A percentile compares a stretch with the other conserved stretches of the same genome.
These are phyloP conservation scores for Boechera retrofracta DNA, from an alignment of 345 rosid species.

Conservation along the genomic window DNA sequence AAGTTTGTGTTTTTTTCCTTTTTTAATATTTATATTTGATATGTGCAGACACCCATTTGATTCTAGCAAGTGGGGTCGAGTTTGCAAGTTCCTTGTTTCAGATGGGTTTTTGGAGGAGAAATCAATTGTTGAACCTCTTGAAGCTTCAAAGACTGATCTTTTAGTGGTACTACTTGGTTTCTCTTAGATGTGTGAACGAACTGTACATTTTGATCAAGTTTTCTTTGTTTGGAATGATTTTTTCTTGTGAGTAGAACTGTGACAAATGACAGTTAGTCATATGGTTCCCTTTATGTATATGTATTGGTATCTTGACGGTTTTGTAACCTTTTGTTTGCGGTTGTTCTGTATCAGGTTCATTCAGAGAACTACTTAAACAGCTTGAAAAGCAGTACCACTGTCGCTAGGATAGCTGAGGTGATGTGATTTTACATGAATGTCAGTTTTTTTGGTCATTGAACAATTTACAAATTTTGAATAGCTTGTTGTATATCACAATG, in stretches of 20 bases:
- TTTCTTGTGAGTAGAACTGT: neutral
- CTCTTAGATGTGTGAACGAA: conserved; percentile 6
- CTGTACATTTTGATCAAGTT: neutral
- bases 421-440: neutral
- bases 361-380: conserved; percentile 75
- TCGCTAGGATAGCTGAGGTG: conserved; percentile 86
- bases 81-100: conserved; percentile 63
- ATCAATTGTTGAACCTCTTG: conserved; percentile 70
- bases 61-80: conserved; percentile 91
- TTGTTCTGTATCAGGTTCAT: conserved; percentile 64
- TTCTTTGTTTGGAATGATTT: neutral
- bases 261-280: neutral
- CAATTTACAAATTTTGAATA: neutral
- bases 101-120: conserved; percentile 65
- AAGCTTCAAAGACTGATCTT: conserved; percentile 83
- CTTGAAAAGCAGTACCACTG: conserved; percentile 72
- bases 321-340: neutral
- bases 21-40: neutral
- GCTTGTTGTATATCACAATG: conserved; percentile 11
- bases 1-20: neutral
- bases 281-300: neutral
- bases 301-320: neutral
- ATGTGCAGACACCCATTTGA: conserved; percentile 88
- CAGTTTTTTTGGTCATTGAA: neutral
- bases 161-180: conserved; percentile 74